Evolutionary conservation across 2,329 filamentous ascomycete genomes (phyloP).

Genomic region (Phialemoniopsis sp.): DNA sequence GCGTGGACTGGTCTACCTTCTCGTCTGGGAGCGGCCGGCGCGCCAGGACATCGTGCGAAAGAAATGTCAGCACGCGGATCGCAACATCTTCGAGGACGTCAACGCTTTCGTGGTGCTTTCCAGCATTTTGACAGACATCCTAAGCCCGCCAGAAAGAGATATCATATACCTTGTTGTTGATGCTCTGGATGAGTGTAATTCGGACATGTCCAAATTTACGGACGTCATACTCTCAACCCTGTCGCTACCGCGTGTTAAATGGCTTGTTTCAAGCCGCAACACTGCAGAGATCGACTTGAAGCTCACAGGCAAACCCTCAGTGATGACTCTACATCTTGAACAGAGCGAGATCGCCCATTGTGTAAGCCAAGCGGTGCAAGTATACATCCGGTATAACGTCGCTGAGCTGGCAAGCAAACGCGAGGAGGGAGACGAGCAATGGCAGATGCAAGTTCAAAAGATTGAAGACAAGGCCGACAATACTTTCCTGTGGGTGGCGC

Average conservation of each 20-base stretch:
- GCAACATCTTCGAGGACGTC: too few relatives aligned
- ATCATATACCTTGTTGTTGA: slow-evolving; percentile 33
- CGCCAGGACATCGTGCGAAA: too few relatives aligned
- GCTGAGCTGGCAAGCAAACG: slow-evolving; percentile 16
- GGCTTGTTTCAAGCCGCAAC: slow-evolving; percentile 40
- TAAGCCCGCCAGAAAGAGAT: slow-evolving; percentile 13
- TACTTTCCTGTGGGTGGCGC: not conserved
- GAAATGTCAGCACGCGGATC: too few relatives aligned
- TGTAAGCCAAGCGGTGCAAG: slow-evolving; percentile 24
- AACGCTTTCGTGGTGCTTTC: too few relatives aligned
- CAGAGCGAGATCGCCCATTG: slow-evolving; percentile 20
- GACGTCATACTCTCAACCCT: slow-evolving; percentile 21
- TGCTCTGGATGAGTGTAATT: slow-evolving; percentile 39
- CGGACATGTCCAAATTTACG: slow-evolving; percentile 23
- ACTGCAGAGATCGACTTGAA: slow-evolving; percentile 25
- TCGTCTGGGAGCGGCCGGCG: too few relatives aligned
- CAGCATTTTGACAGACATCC: slow-evolving; percentile 32
- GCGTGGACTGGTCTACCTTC: slow-evolving; percentile 34
- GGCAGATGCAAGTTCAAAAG: not conserved
- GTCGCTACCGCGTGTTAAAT: slow-evolving; percentile 24
- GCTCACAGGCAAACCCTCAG: slow-evolving; percentile 14
- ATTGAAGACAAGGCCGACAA: not conserved
- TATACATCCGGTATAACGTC: slow-evolving; percentile 27
- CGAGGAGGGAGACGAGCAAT: not conserved
- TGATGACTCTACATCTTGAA: too few relatives aligned